Base-by-base conservation (phyloP, 371 early-diverging fungal species). In the Zopfochytrium polystomum region DNA sequence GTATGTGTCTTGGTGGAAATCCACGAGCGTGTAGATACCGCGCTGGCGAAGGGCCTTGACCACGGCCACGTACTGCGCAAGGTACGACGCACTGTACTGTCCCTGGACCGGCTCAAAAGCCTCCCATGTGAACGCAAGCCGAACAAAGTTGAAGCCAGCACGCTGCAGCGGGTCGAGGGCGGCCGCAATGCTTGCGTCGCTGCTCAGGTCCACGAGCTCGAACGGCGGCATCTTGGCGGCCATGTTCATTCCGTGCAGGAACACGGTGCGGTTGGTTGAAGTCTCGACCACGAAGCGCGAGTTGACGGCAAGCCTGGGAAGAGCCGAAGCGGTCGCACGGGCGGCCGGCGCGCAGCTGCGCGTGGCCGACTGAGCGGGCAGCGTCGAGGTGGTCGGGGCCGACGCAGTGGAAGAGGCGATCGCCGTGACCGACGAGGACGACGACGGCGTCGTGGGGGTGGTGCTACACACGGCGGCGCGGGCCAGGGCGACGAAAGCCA, bases 121-220 rank as follows among this genome's bases (percentile, higher is more conserved):
- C 25, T 48, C 49, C 49, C 49, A 48, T n/a, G n/a, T 20, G 25
- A 48, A 48, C 49, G n/a, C 22, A 9, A 48, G 22, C 49, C 49
- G 9, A 9, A 26, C 49, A 22, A 48, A 20, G 22, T 48, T 48
- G 9, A 26, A n/a, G 49, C 49, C 49, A 22, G 13, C 15, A n/a
- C n/a, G 15, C 13, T 15, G 15, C 13, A 42, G 42, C 13, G 42
- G 42, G 13, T 42, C n/a, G 42, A 42, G 13, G 15, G n/a, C 42
- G 13, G 13, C 42, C 15, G 42, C 15, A 42, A n/a, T 15, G 42
- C n/a, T 42, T 13, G 13, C 13, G n/a, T 15, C n/a, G 42, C n/a
- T 13, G 42, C 13, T 15, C 15, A 15, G 15, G 0, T 13, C 15
- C 42, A 42, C 42, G 15, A 15, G 42, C n/a, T 42, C 13, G n/a